Evolutionary conservation across 805 yeast species (phyloP).

Genomic region (Aciculoconidium aculeatum): DNA sequence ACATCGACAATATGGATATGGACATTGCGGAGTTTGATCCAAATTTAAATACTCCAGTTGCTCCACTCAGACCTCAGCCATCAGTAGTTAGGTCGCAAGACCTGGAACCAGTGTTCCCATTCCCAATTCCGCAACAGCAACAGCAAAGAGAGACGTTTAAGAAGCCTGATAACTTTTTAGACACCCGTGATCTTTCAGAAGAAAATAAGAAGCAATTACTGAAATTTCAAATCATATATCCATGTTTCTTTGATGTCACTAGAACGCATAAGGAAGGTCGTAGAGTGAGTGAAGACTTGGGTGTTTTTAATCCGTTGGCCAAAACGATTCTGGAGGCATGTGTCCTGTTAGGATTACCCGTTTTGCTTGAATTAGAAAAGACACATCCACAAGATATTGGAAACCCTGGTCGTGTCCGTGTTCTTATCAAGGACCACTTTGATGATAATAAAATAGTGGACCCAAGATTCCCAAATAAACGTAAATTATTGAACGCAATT

Average conservation of each 20-base stretch:
- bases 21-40: conserved; percentile 89
- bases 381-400: conserved; percentile 96
- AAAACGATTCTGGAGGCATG: conserved; percentile 74
- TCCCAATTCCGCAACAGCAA: conserved; percentile 12
- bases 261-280: conserved; percentile 80
- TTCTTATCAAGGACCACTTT: conserved; percentile 46
- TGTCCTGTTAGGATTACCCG: conserved; percentile 32
- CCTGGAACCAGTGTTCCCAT: conserved; percentile 23
- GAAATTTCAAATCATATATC: conserved; percentile 72
- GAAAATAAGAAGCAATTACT: conserved; percentile 62
- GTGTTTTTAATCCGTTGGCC: conserved; percentile 86
- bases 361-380: conserved; percentile 71
- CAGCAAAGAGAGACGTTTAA: conserved; percentile 1
- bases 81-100: conserved; percentile 59
- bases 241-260: conserved; percentile 82
- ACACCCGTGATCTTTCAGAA: conserved; percentile 35
- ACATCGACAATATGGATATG: conserved; percentile 88
- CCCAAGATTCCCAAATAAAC: conserved; percentile 40
- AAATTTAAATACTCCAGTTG: conserved; percentile 57
- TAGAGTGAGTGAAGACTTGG: conserved; percentile 60
- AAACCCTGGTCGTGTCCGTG: conserved; percentile 93
- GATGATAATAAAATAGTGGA: conserved; percentile 35
- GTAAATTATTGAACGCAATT: conserved; percentile 57
- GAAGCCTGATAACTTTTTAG: conserved; percentile 20
- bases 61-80: conserved; percentile 58